phyloP scores from a whole-genome alignment of 345 rosid species.

The Barbarea vulgaris region DNA sequence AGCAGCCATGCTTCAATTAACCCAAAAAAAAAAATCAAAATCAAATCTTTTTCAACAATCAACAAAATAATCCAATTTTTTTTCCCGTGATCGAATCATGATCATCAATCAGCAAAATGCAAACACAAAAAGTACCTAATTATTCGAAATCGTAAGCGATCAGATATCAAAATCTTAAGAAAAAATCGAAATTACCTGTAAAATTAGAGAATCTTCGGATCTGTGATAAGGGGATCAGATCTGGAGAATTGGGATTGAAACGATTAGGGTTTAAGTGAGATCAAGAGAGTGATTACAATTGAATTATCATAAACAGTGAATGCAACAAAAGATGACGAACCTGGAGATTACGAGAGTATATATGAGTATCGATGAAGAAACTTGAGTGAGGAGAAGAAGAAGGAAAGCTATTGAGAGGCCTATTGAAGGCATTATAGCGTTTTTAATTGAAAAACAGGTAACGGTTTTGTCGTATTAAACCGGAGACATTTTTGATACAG shows the following conservation, averaged over 20 bases:
- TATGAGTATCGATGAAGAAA: conserved; percentile 20
- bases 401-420: neutral
- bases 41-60: neutral
- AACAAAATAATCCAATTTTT: neutral
- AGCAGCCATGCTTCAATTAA: conserved; percentile 58
- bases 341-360: conserved; percentile 19
- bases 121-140: neutral
- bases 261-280: conserved; percentile 29
- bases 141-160: neutral
- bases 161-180: neutral
- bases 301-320: neutral
- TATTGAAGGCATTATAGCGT: neutral
- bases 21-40: neutral
- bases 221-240: conserved; percentile 29
- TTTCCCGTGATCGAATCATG: neutral
- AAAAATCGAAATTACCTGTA: conserved; percentile 21
- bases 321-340: conserved; percentile 18
- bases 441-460: conserved; percentile 20
- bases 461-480: conserved; percentile 13
- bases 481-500: conserved; percentile 6
- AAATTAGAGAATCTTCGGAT: conserved; percentile 28
- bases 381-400: conserved; percentile 5
- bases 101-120: conserved; percentile 11
- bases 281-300: conserved; percentile 1
- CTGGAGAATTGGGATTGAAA: conserved; percentile 18